Conservation (phyloP, 2,329 filamentous ascomycete species). For the Sporothrix humicola region DNA sequence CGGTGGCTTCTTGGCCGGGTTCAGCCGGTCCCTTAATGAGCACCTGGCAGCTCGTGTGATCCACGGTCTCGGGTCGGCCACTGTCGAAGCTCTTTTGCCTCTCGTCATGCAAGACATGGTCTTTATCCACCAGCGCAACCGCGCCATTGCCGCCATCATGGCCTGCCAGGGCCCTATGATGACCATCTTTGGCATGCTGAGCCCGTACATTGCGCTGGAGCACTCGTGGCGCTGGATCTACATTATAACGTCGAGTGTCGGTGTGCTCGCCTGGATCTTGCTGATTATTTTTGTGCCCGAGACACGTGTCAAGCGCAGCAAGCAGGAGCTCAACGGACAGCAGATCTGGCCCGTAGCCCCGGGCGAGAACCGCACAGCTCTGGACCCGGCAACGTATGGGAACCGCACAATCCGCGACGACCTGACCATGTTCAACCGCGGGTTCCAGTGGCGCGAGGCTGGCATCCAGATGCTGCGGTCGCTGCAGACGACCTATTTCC, state of each 20-base stretch:
- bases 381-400: neutral
- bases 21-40: constrained; percentile 39
- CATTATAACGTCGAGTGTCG: constrained; percentile 45
- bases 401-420: constrained; percentile 7
- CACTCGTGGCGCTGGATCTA: constrained; percentile 49
- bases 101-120: constrained; percentile 50
- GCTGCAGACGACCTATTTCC: constrained; percentile 11
- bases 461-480: constrained; percentile 1
- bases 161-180: constrained; percentile 42
- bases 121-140: constrained; percentile 47
- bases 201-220: constrained; percentile 45
- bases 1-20: constrained; percentile 47
- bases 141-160: constrained; percentile 34
- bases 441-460: constrained; percentile 9
- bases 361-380: neutral
- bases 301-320: constrained; percentile 42
- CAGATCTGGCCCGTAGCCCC: neutral
- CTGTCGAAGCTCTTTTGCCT: constrained; percentile 48
- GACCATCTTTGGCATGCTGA: constrained; percentile 43
- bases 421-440: constrained; percentile 4
- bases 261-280: constrained; percentile 45
- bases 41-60: constrained; percentile 46
- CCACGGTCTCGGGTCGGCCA: constrained; percentile 48
- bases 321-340: constrained; percentile 37
- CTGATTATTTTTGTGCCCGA: constrained; percentile 46